Conservation (phyloP, 2,329 filamentous ascomycete genomes). For the Verticillium zaregamsianum region DNA sequence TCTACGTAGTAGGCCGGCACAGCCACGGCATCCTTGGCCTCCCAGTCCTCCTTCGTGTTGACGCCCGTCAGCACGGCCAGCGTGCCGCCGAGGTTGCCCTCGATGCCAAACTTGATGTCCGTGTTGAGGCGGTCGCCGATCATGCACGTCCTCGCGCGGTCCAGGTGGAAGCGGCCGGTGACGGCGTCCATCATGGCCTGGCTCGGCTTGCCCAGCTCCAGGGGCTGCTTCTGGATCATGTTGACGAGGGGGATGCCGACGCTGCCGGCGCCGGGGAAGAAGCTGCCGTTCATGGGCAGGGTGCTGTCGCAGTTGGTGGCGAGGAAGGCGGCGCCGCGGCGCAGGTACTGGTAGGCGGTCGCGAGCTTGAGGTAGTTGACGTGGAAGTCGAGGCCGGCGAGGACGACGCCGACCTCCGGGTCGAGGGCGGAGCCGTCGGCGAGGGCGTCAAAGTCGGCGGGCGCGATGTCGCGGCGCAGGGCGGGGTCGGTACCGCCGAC, state of each 20-base stretch:
- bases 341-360: slow-evolving; percentile 81
- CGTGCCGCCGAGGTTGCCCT: slow-evolving; percentile 87
- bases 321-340: slow-evolving; percentile 76
- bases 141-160: slow-evolving; percentile 87
- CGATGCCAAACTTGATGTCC: slow-evolving; percentile 91
- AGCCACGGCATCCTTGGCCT: slow-evolving; percentile 62
- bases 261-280: slow-evolving; percentile 90
- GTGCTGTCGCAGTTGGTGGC: slow-evolving; percentile 94
- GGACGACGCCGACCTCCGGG: slow-evolving; percentile 82
- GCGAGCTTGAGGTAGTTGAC: slow-evolving; percentile 92
- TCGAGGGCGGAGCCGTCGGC: slow-evolving; percentile 75
- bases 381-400: slow-evolving; percentile 89
- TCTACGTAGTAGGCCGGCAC: slow-evolving; percentile 83
- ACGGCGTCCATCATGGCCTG: slow-evolving; percentile 99
- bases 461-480: slow-evolving; percentile 71
- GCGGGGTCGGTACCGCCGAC: slow-evolving; percentile 83
- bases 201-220: slow-evolving; percentile 87
- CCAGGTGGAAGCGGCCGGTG: slow-evolving; percentile 89
- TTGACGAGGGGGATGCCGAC: slow-evolving; percentile 73
- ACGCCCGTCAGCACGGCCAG: slow-evolving; percentile 90
- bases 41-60: slow-evolving; percentile 77
- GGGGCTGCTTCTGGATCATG: slow-evolving; percentile 65
- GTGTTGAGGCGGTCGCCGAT: slow-evolving; percentile 91
- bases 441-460: slow-evolving; percentile 75
- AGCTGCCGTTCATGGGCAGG: slow-evolving; percentile 71